A percentile compares a stretch with the other conserved stretches of the same genome.
phyloP scores from a whole-genome alignment of 140 eudicot species.

The Erigeron philadelphicus region DNA sequence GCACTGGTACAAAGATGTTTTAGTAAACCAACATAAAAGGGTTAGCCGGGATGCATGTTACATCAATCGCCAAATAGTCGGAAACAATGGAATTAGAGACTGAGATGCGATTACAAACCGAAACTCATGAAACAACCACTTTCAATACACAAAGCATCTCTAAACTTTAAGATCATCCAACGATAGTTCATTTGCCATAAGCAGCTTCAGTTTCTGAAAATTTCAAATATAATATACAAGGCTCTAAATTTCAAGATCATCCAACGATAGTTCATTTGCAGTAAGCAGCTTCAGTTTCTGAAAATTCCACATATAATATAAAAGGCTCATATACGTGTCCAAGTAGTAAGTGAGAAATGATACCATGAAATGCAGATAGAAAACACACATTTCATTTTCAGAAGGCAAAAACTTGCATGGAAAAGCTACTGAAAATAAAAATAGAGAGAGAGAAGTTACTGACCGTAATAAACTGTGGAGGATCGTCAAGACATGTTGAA shows the following conservation, averaged over 20 bases:
- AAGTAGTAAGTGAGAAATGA: neutral
- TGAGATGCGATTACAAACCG: constrained; percentile 28
- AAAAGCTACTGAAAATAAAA: neutral
- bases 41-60: constrained; percentile 17
- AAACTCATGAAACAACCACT: constrained; percentile 26
- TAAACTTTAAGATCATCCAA: constrained; percentile 68
- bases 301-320: constrained; percentile 19
- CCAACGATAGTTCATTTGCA: constrained; percentile 62
- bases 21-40: neutral
- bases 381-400: too few species aligned
- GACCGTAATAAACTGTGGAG: constrained; percentile 88
- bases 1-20: neutral
- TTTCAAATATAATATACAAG: neutral
- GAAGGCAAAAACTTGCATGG: neutral
- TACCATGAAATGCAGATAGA: neutral
- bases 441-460: constrained; percentile 9
- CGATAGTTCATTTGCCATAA: constrained; percentile 59
- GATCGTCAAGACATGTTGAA: constrained; percentile 88
- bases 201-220: constrained; percentile 69
- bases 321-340: neutral
- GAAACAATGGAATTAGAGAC: constrained; percentile 23
- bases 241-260: constrained; percentile 56
- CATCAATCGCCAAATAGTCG: constrained; percentile 23
- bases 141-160: neutral
- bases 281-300: constrained; percentile 74